Evolutionary conservation across 202 grass and related monocot genomes (phyloP), one percentile per base, ranked within the genome.

Genomic region (Saccharum hybrid): DNA sequence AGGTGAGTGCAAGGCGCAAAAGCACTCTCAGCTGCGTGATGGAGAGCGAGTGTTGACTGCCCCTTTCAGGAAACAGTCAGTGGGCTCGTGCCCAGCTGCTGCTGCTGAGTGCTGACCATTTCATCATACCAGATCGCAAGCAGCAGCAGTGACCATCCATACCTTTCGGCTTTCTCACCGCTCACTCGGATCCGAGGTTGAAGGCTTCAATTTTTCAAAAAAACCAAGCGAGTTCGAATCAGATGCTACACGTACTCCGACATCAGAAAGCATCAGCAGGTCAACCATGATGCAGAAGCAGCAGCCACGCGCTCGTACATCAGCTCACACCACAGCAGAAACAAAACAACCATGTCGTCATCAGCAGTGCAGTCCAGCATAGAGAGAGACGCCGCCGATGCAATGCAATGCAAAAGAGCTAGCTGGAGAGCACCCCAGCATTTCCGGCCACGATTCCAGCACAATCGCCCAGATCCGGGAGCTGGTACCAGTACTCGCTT

Each of bases 271-370:
- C 59, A 88, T 31, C 38, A 31, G 14, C 67, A 72, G 66, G 75
- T 71, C 66, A 85, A 62, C 38, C 0, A 36, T 46, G 82, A 84
- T 65, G 82, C 72, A 45, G 49, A 45, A 59, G 14, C 72, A 59
- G 14, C 72, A 21, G 16, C 36, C 63, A 62, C 0, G 23, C 9
- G 14, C 3, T 2, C 67, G 66, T 9, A 60, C 37, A 62, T 66
- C 71, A 75, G 71, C 40, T 30, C 60, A 48, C 71, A 63, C n/a
- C 75, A n/a, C 30, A 65, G 66, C 54, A 10, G 3, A 63, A 67
- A 54, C 52, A 71, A 63, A 67, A 54, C 52, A 71, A 38, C 83
- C 15, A 16, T 16, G 28, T 0, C 33, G 74, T 79, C 76, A 45
- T 22, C 76, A 60, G 4, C 69, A 21, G 43, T 23, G 2, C 8